Percentiles rank a stretch among this genome's conserved stretches.
These are phyloP conservation scores for Fusarium xyrophilum DNA, from an alignment of 2,329 filamentous ascomycete species.

Conservation along the genomic window DNA sequence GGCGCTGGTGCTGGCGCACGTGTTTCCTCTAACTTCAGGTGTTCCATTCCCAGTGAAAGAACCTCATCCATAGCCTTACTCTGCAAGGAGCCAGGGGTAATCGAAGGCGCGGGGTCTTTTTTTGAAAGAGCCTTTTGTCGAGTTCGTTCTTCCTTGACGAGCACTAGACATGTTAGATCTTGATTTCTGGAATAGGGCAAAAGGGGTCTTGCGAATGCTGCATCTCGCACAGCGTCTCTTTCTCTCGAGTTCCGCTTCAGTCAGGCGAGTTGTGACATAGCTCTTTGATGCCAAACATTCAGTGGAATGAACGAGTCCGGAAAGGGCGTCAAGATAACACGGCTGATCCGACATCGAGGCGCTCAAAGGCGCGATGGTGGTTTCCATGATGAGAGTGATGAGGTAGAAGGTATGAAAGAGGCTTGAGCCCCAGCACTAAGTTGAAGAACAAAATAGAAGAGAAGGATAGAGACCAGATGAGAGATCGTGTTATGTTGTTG, in stretches of 20 bases:
- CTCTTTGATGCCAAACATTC: not conserved
- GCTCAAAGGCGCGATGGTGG: not conserved
- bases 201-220: not conserved
- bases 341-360: not conserved
- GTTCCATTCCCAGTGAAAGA: not conserved
- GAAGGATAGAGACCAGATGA: fast-evolving
- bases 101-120: fast-evolving
- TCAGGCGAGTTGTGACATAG: not conserved
- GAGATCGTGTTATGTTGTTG: not conserved
- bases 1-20: fast-evolving
- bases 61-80: not conserved
- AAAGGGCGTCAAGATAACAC: not conserved
- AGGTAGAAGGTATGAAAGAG: not conserved
- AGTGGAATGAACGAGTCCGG: not conserved
- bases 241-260: not conserved
- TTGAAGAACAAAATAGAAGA: fast-evolving
- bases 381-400: not conserved
- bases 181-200: fast-evolving
- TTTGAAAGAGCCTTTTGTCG: not conserved
- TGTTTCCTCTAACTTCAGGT: not conserved
- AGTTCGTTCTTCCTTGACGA: not conserved
- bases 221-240: not conserved
- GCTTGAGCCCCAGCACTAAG: fast-evolving
- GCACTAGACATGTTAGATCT: not conserved
- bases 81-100: not conserved